Conservation (phyloP, 2,329 filamentous ascomycete species). For the Colletotrichum tanaceti region DNA sequence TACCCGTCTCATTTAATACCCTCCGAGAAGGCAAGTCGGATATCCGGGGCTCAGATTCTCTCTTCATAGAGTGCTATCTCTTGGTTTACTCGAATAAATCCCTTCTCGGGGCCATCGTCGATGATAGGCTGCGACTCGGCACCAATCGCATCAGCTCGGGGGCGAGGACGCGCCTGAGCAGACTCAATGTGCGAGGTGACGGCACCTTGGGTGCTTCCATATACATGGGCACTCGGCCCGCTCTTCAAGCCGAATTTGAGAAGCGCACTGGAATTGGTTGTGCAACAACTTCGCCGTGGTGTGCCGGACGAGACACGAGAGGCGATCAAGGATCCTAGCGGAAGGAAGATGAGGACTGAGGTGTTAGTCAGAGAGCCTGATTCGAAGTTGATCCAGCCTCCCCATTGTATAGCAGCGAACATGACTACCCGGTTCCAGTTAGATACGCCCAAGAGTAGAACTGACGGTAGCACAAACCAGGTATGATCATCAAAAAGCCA, state of each 20-base stretch:
- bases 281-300: constrained; percentile 31
- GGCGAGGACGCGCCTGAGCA: constrained; percentile 13
- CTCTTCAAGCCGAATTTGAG: constrained; percentile 35
- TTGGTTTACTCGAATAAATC: constrained; percentile 47
- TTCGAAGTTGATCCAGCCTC: constrained; percentile 58
- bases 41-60: constrained; percentile 38
- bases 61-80: constrained; percentile 50
- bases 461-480: constrained; percentile 54
- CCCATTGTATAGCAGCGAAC: constrained; percentile 62
- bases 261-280: constrained; percentile 32
- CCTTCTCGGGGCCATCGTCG: constrained; percentile 41
- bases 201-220: constrained; percentile 40
- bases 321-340: constrained; percentile 64
- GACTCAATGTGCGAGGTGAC: constrained; percentile 46
- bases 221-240: constrained; percentile 21
- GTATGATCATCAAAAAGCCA: constrained; percentile 66
- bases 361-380: constrained; percentile 62
- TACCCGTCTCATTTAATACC: background rate
- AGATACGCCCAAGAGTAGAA: background rate
- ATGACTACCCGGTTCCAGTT: constrained; percentile 54
- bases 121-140: constrained; percentile 50
- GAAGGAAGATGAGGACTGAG: constrained; percentile 63
- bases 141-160: constrained; percentile 45
- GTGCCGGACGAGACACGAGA: constrained; percentile 54
- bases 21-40: background rate